These are phyloP conservation scores for Durotheca rogersii DNA, from an alignment of 495 filamentous ascomycete genomes.

Conservation along the genomic window DNA sequence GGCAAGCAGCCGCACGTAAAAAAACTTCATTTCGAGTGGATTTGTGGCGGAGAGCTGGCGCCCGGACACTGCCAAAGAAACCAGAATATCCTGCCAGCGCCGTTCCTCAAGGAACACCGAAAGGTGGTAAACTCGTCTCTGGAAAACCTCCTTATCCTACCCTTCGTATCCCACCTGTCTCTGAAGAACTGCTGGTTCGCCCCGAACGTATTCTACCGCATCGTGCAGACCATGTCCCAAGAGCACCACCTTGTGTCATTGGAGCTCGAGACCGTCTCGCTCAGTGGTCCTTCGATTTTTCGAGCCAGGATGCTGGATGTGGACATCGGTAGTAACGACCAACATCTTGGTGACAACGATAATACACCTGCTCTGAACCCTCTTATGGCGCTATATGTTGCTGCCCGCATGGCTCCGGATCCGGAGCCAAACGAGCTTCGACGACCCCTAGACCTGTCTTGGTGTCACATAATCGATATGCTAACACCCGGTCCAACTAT, in stretches of 20 bases:
- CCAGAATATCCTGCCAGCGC: constrained; percentile 53
- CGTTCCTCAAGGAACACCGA: constrained; percentile 41
- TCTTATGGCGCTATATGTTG: too few species aligned
- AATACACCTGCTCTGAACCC: too few species aligned
- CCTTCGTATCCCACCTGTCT: constrained; percentile 54
- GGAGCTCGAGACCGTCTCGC: constrained; percentile 48
- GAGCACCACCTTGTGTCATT: constrained; percentile 33
- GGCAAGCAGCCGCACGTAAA: constrained; percentile 43
- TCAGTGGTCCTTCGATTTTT: constrained; percentile 37
- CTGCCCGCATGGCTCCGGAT: too few species aligned
- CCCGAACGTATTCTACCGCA: constrained; percentile 41
- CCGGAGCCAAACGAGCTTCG: constrained; percentile 1
- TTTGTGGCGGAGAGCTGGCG: constrained; percentile 58
- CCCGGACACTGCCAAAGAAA: constrained; percentile 54
- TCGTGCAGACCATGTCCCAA: constrained; percentile 26
- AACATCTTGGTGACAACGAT: too few species aligned
- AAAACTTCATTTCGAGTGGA: constrained; percentile 55
- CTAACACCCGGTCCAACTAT: constrained; percentile 43
- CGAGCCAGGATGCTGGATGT: neutral
- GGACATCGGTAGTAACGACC: too few species aligned
- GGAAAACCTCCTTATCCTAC: constrained; percentile 37
- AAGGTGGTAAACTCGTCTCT: constrained; percentile 48
- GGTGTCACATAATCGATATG: constrained; percentile 43
- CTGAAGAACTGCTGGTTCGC: constrained; percentile 58
- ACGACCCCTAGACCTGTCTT: constrained; percentile 25